Evolutionary conservation across 2,329 filamentous ascomycete genomes (phyloP).

Genomic region (Diplodia corticola): DNA sequence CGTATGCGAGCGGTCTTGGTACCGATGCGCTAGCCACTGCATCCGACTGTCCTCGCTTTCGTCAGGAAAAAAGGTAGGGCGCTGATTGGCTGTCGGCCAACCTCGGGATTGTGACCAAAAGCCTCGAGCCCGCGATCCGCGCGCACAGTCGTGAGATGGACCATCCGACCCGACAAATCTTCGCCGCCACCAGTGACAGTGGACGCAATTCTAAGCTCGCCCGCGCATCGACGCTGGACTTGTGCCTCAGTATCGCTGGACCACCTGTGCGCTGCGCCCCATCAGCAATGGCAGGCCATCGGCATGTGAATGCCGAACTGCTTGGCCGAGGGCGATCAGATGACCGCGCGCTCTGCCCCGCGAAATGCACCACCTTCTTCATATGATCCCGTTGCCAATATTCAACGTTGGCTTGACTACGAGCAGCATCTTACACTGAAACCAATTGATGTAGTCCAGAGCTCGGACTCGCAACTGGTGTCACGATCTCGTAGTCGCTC

Average conservation of each 20-base stretch:
- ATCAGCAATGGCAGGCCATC: background rate
- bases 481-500: background rate
- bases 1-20: slow-evolving; percentile 9
- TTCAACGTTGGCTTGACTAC: background rate
- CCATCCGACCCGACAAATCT: slow-evolving; percentile 17
- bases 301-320: slow-evolving; percentile 13
- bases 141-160: slow-evolving; percentile 18
- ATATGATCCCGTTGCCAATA: background rate
- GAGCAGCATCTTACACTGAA: background rate
- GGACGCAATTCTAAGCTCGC: background rate
- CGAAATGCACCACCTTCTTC: background rate
- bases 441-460: background rate
- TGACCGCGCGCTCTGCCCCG: slow-evolving; percentile 1
- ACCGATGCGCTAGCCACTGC: slow-evolving; percentile 15
- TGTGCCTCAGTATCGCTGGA: background rate
- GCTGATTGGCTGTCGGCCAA: slow-evolving; percentile 22
- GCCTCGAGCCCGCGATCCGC: slow-evolving; percentile 22
- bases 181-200: background rate
- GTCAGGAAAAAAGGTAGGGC: slow-evolving; percentile 19
- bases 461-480: background rate
- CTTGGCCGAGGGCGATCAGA: slow-evolving; percentile 1
- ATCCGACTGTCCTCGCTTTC: slow-evolving; percentile 12
- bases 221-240: background rate
- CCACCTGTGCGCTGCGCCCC: background rate
- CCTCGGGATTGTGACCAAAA: slow-evolving; percentile 16